Percentiles rank a stretch among this genome's conserved stretches.
phyloP scores from a whole-genome alignment of 2,329 filamentous ascomycete genomes.

The Colletotrichum tropicicola region DNA sequence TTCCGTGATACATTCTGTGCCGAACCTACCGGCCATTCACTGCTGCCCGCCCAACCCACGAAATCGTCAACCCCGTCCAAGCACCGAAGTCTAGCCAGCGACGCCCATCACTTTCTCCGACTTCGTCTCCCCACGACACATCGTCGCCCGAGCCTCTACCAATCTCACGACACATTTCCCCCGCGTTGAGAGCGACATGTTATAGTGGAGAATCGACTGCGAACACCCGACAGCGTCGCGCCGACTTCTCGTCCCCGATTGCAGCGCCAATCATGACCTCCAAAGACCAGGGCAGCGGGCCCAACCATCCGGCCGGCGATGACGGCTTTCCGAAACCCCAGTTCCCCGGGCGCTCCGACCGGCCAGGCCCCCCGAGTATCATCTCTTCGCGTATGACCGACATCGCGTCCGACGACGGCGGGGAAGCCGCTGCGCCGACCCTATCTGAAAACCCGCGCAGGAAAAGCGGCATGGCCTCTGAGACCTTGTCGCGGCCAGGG shows the following conservation, averaged over 20 bases:
- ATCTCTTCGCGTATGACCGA: conserved; percentile 80
- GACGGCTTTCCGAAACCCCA: conserved; percentile 49
- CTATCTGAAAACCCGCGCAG: conserved; percentile 34
- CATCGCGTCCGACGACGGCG: conserved; percentile 66
- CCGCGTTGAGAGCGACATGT: conserved; percentile 14
- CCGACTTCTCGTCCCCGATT: neutral
- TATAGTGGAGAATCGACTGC: neutral
- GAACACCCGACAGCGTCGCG: neutral
- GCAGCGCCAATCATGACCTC: conserved; percentile 44
- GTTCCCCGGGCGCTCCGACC: conserved; percentile 48
- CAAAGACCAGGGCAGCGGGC: conserved; percentile 43
- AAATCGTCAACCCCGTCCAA: conserved; percentile 15
- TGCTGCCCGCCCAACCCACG: neutral
- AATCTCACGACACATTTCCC: neutral
- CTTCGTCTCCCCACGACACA: neutral
- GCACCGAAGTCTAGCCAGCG: conserved; percentile 5
- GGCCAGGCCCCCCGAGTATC: conserved; percentile 66
- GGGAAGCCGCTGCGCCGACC: conserved; percentile 47
- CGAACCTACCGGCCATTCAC: conserved; percentile 9
- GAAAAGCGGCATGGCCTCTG: conserved; percentile 42
- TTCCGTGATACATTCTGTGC: neutral
- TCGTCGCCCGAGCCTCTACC: neutral
- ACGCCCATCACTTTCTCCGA: neutral
- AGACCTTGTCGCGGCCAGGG: conserved; percentile 59
- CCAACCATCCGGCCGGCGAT: conserved; percentile 48